Conservation (phyloP, 768 basidiomycete species). For the Lactarius deliciosus region DNA sequence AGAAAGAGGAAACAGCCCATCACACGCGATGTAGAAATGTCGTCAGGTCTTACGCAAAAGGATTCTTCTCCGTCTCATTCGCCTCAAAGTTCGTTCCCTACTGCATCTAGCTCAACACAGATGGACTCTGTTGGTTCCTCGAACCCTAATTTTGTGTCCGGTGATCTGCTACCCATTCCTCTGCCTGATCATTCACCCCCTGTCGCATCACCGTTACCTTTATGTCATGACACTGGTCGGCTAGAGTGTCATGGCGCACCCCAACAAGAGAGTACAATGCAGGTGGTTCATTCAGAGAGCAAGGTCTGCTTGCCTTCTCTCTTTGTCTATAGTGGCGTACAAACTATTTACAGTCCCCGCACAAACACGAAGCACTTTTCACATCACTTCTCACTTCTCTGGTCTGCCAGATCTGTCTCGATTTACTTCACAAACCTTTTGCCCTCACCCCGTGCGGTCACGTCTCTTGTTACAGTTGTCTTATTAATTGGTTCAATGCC, state of each 20-base stretch:
- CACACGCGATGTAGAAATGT: slow-evolving; percentile 11
- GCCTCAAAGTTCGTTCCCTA: not conserved
- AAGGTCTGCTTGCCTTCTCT: slow-evolving; percentile 18
- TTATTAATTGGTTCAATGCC: slow-evolving; percentile 74
- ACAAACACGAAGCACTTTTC: slow-evolving; percentile 53
- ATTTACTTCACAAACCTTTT: slow-evolving; percentile 69
- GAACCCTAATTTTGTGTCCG: not conserved
- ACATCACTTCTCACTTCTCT: slow-evolving; percentile 58
- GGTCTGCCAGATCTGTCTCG: slow-evolving; percentile 78
- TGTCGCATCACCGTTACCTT: not conserved
- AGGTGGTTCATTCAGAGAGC: not conserved
- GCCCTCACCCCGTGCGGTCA: slow-evolving; percentile 77
- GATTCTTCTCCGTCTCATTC: not conserved
- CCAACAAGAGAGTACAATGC: not conserved
- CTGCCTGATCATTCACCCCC: not conserved
- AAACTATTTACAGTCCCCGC: slow-evolving; percentile 23
- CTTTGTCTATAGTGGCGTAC: not conserved
- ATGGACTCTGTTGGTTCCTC: not conserved
- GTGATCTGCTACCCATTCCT: not conserved
- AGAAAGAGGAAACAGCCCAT: slow-evolving; percentile 34
- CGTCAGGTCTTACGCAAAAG: not conserved
- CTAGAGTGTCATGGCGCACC: not conserved
- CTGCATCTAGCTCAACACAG: not conserved
- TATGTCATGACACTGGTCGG: not conserved
- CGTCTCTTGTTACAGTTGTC: slow-evolving; percentile 66